Evolutionary conservation across 1,284 basidiomycete genomes (phyloP).

Genomic region (Cryptococcus neoformans): DNA sequence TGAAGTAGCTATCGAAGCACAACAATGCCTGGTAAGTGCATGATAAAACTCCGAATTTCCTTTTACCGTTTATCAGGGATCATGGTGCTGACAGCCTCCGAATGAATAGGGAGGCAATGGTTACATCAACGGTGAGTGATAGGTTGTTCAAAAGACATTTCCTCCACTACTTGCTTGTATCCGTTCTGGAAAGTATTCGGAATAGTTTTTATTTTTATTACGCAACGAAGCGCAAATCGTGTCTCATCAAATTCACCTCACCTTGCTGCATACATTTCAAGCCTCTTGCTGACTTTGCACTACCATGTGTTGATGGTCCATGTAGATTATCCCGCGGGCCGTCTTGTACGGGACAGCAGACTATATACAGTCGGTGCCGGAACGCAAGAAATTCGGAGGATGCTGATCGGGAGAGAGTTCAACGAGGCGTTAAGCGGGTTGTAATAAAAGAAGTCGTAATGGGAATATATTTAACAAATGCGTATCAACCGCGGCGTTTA

Average conservation of each 20-base stretch:
- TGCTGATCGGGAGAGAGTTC: slow-evolving; percentile 86
- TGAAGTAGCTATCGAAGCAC: slow-evolving; percentile 84
- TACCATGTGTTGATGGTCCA: background rate
- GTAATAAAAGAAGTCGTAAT: no score
- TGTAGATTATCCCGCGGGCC: slow-evolving; percentile 79
- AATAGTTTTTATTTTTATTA: no score
- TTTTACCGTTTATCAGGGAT: background rate
- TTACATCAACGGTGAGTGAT: slow-evolving; percentile 73
- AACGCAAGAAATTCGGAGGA: slow-evolving; percentile 84
- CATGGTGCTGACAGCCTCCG: no score
- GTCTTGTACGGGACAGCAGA: slow-evolving; percentile 77
- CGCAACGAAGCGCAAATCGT: no score
- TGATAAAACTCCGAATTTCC: background rate
- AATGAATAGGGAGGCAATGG: slow-evolving; percentile 69
- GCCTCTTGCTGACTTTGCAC: background rate
- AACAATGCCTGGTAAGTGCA: slow-evolving; percentile 66
- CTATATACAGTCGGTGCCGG: slow-evolving; percentile 89
- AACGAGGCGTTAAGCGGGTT: slow-evolving; percentile 55
- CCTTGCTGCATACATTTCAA: background rate
- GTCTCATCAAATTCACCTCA: background rate
- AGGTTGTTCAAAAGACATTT: background rate
- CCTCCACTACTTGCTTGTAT: no score
- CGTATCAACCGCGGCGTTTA: no score
- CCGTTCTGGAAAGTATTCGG: no score
- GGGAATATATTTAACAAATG: no score